A percentile compares a stretch with the other conserved stretches of the same genome.
Evolutionary conservation across 148 eudicot species (phyloP).

Genomic region (Diospyros kaki): DNA sequence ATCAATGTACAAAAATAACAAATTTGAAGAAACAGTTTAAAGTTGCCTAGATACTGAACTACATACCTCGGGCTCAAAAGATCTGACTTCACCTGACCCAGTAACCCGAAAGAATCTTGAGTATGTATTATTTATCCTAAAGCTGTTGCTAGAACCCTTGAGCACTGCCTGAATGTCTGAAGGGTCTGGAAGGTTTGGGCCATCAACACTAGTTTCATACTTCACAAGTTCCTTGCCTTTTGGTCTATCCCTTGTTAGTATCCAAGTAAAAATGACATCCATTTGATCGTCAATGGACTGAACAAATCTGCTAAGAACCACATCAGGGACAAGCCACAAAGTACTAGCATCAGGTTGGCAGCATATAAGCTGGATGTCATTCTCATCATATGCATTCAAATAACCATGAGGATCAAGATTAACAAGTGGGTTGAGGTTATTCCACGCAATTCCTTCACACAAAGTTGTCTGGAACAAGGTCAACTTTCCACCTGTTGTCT

Average conservation of each 20-base stretch:
- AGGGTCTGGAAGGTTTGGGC: conserved; percentile 45
- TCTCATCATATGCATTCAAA: conserved; percentile 56
- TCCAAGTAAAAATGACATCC: conserved; percentile 76
- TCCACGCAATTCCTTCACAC: conserved; percentile 67
- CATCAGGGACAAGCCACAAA: conserved; percentile 86
- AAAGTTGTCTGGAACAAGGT: conserved; percentile 76
- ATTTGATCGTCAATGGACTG: conserved; percentile 45
- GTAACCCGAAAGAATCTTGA: conserved; percentile 87
- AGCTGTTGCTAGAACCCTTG: conserved; percentile 65
- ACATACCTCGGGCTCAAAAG: conserved; percentile 76
- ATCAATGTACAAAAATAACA: not conserved
- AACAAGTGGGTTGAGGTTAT: conserved; percentile 34
- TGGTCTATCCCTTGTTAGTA: conserved; percentile 80
- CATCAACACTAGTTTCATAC: conserved; percentile 56
- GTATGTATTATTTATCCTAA: conserved; percentile 57
- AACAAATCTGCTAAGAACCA: conserved; percentile 59
- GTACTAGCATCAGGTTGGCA: conserved; percentile 92
- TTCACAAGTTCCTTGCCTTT: conserved; percentile 91
- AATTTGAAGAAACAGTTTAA: not conserved
- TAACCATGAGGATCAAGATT: conserved; percentile 61
- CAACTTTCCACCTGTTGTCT: conserved; percentile 74
- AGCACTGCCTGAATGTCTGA: conserved; percentile 67
- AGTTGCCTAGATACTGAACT: conserved; percentile 3
- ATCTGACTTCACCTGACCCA: conserved; percentile 93
- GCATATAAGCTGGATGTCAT: conserved; percentile 84